Base-by-base conservation (phyloP, 805 yeast genomes). In the Candida insectalens region DNA sequence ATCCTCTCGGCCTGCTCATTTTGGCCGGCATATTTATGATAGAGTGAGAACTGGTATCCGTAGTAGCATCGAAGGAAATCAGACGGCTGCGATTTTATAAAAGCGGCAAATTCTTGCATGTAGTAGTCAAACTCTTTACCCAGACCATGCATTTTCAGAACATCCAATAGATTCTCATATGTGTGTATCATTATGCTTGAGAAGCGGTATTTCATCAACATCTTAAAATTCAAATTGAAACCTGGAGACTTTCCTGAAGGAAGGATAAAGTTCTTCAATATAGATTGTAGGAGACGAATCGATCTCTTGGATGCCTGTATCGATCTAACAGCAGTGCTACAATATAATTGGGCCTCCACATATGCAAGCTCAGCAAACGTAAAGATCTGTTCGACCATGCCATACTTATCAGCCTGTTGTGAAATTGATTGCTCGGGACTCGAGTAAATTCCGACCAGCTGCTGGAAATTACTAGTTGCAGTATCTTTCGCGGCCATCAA, bases 41-140 rank as follows among this genome's bases (percentile, higher is more conserved):
- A 50, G 13, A 43, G 42, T 1, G 62, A 38, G 12, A 51, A 34
- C 10, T 35, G 38, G 26, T 46, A 45, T 17, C 30, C 42, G 23
- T 36, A 36, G 8, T 37, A 33, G 33, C 47, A 44, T 32, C 38
- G n/a, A 35, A 6, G 55, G 26, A 0, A 21, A 12, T 12, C 12
- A 7, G 64, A 59, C 4, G 48, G 44, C 12, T 49, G 53, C 6
- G 43, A 41, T 1, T 54, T 45, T 13, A 65, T 47, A 9, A 72
- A 46, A 23, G 56, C 60, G 5, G 55, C 51, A 25, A 71, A 58
- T 43, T 81, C 88, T 5, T 59, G 58, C 3, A 65, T 41, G 51
- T 67, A 79, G 46, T 63, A 74, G 3, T 67, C 64, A 30, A 76
- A 65, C 36, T 80, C 85, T 40, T 71, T 72, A 1, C 75, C 57